Percentiles rank a stretch among this genome's conserved stretches.
Evolutionary conservation across 257 asterid genomes (phyloP).

Genomic region (Coffea eugenioides): DNA sequence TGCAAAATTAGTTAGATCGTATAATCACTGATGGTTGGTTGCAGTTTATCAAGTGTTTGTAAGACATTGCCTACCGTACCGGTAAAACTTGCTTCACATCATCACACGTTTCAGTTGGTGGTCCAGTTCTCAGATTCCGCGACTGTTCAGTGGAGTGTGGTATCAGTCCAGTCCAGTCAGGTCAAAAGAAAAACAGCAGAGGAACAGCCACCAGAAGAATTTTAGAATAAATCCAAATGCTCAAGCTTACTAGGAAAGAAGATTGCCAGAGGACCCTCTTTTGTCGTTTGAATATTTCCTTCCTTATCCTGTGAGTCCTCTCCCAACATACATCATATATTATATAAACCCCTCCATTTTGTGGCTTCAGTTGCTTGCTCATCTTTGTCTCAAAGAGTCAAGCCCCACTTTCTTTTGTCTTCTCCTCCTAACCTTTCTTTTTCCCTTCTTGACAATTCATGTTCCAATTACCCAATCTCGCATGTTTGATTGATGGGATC

Average conservation of each 20-base stretch:
- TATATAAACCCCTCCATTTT: conserved; percentile 23
- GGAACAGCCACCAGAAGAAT: conserved; percentile 1
- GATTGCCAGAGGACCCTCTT: conserved; percentile 11
- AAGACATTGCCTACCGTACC: not conserved
- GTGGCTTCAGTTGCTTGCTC: conserved; percentile 54
- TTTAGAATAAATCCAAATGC: conserved; percentile 6
- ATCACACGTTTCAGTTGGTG: conserved; percentile 15
- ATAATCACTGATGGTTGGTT: no score
- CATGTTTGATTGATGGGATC: conserved; percentile 3
- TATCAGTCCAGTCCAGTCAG: not conserved
- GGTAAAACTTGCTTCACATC: not conserved
- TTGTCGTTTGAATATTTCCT: conserved; percentile 29
- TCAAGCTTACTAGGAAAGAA: not conserved
- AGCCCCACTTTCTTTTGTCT: conserved; percentile 38
- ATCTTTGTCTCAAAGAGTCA: conserved; percentile 5
- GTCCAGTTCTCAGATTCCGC: conserved; percentile 2
- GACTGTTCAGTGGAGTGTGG: not conserved
- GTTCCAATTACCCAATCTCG: conserved; percentile 1
- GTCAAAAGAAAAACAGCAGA: not conserved
- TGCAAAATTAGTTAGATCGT: not conserved
- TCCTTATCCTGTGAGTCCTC: conserved; percentile 38
- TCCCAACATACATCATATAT: conserved; percentile 7
- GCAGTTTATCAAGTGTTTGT: no score
- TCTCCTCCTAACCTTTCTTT: conserved; percentile 8
- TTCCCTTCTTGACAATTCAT: not conserved